Conservation (phyloP, 2,329 filamentous ascomycete species). For the Sarocladiaceae sp. region DNA sequence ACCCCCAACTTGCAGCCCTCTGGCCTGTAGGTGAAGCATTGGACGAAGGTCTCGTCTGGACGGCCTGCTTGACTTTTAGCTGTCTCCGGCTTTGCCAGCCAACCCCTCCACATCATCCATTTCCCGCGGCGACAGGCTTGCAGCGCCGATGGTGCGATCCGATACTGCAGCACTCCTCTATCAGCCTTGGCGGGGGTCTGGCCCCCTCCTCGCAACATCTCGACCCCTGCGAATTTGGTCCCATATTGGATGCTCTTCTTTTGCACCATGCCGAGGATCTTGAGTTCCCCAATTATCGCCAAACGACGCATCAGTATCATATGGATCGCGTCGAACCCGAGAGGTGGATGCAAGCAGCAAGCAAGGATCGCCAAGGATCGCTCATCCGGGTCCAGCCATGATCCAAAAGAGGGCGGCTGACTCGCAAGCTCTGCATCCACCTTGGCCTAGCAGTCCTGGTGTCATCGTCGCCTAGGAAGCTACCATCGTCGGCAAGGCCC, state of each 20-base stretch:
- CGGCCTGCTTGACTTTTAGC: no score
- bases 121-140: not conserved
- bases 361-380: not conserved
- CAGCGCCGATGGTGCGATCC: not conserved
- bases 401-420: not conserved
- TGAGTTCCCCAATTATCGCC: not conserved
- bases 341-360: not conserved
- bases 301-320: not conserved
- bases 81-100: no score
- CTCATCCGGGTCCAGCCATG: not conserved
- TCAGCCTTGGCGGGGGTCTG: constrained; percentile 1
- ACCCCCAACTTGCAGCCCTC: not conserved
- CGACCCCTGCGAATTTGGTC: no score
- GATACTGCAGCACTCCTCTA: not conserved
- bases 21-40: no score
- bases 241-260: not conserved
- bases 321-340: no score
- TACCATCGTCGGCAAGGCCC: constrained; percentile 8
- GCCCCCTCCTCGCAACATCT: no score
- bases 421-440: constrained; percentile 7
- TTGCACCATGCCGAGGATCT: not conserved
- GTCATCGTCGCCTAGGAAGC: constrained; percentile 5
- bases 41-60: no score
- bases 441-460: not conserved
- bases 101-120: not conserved